phyloP scores from a whole-genome alignment of 768 basidiomycete species.

The Boletus subcaerulescens region DNA sequence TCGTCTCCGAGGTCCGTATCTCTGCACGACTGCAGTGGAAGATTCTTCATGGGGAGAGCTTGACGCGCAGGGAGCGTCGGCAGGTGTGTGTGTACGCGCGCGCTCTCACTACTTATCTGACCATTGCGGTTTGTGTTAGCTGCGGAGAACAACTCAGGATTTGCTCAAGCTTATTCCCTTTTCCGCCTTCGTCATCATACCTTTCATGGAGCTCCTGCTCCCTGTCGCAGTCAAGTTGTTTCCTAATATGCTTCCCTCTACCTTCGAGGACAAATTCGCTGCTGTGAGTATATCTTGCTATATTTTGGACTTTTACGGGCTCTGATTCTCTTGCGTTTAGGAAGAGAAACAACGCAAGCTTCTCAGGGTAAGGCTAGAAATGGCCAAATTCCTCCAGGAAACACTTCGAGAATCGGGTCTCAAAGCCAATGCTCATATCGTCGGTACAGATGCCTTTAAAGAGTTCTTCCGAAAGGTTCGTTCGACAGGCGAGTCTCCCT shows the following conservation, averaged over 20 bases:
- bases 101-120: conserved; percentile 1
- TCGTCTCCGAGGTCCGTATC: conserved; percentile 93
- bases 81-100: conserved; percentile 63
- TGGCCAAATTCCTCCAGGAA: conserved; percentile 99
- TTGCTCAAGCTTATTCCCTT: conserved; percentile 92
- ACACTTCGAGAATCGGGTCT: conserved; percentile 92
- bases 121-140: conserved; percentile 39
- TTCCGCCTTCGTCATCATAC: conserved; percentile 90
- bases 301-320: background rate
- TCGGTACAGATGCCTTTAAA: conserved; percentile 94
- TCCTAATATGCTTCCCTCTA: conserved; percentile 98
- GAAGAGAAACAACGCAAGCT: conserved; percentile 97
- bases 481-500: conserved; percentile 92
- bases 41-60: conserved; percentile 82
- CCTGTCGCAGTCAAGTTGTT: conserved; percentile 96
- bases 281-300: conserved; percentile 51
- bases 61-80: conserved; percentile 91
- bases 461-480: conserved; percentile 99
- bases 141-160: conserved; percentile 92
- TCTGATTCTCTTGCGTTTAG: conserved; percentile 36
- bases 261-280: conserved; percentile 96
- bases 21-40: conserved; percentile 86
- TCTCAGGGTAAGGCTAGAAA: conserved; percentile 90
- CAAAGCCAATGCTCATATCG: conserved; percentile 89
- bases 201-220: conserved; percentile 96